Conservation (phyloP, 225 moss, liverwort and hornwort species). For the Pseudisothecium myosuroides region DNA sequence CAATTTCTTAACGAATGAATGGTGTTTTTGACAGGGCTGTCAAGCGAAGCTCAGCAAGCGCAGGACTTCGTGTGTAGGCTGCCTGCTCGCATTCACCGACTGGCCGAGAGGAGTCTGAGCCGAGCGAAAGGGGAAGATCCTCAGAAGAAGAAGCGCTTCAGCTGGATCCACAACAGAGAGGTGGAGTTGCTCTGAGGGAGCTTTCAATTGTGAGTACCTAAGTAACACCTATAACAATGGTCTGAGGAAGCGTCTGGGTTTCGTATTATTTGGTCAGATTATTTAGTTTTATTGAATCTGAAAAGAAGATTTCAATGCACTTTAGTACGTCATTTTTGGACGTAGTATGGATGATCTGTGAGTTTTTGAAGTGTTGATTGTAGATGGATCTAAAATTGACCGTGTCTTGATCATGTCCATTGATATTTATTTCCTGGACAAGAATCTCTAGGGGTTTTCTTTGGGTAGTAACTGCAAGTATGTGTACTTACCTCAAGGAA, state of each 20-base stretch:
- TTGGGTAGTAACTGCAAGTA: neutral
- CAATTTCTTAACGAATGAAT: too few relatives aligned
- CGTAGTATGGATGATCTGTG: too few relatives aligned
- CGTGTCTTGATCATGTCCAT: too few relatives aligned
- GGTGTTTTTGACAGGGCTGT: constrained; percentile 17
- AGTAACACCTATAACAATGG: neutral
- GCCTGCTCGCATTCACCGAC: constrained; percentile 48
- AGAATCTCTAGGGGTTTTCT: neutral
- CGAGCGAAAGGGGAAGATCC: neutral
- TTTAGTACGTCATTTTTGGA: neutral
- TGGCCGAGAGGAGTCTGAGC: constrained; percentile 32
- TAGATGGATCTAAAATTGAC: too few relatives aligned
- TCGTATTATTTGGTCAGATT: neutral
- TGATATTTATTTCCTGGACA: too few relatives aligned
- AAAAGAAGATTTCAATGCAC: neutral
- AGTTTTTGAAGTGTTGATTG: neutral
- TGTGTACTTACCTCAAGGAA: too few relatives aligned
- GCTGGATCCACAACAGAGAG: constrained; percentile 76
- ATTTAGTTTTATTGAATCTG: neutral
- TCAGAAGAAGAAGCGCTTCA: constrained; percentile 17
- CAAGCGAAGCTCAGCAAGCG: constrained; percentile 54
- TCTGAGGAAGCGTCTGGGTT: neutral
- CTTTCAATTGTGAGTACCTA: neutral
- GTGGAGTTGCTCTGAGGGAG: neutral
- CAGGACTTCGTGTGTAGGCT: constrained; percentile 74